Evolutionary conservation across 164 flowering plant genomes (phyloP).

Genomic region (Magnolia kwangsiensis): DNA sequence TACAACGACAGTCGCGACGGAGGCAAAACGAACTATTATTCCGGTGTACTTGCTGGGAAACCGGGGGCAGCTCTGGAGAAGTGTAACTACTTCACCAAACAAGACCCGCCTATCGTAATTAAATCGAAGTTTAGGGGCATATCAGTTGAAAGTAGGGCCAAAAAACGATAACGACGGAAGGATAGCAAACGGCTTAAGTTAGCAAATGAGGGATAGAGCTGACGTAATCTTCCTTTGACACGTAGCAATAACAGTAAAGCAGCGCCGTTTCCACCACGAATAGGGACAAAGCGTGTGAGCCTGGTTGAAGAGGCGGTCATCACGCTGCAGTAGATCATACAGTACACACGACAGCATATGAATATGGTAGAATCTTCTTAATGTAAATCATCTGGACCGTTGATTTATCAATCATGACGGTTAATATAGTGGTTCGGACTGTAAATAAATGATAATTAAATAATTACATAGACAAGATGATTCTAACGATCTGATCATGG

Average conservation of each 20-base stretch:
- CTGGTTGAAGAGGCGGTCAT: neutral
- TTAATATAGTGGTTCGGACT: too few species aligned
- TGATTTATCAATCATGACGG: too few species aligned
- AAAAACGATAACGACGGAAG: neutral
- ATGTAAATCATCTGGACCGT: too few species aligned
- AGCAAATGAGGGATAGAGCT: neutral
- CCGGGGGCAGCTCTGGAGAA: neutral
- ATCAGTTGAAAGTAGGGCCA: neutral
- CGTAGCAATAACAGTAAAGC: slow-evolving; percentile 11
- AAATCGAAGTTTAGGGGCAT: neutral
- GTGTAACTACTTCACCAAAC: neutral
- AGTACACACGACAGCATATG: neutral
- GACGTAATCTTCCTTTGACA: slow-evolving; percentile 16
- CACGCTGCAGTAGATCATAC: neutral
- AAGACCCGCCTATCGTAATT: neutral
- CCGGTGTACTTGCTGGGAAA: neutral
- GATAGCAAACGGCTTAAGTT: neutral
- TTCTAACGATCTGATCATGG: too few species aligned
- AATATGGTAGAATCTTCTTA: too few species aligned
- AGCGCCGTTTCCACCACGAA: neutral
- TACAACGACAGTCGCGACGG: neutral
- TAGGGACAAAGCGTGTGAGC: neutral
- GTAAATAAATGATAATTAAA: too few species aligned
- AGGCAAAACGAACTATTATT: too few species aligned
- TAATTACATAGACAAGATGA: too few species aligned